These are phyloP conservation scores for Sedum album DNA, from an alignment of 164 flowering plant genomes.

Conservation along the genomic window DNA sequence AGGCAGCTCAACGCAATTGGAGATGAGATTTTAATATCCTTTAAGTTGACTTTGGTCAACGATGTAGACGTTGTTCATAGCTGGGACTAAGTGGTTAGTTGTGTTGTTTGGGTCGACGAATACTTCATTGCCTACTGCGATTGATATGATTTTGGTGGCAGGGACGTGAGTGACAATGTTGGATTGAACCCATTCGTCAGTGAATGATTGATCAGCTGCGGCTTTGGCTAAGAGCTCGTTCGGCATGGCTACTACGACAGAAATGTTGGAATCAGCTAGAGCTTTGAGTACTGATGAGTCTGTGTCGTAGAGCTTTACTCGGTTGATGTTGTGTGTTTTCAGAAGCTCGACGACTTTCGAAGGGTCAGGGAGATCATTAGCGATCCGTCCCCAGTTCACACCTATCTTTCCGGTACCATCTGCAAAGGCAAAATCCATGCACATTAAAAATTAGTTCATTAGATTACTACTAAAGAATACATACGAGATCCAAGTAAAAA, in stretches of 20 bases:
- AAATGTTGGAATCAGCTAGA: conserved; percentile 37
- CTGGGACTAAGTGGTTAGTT: conserved; percentile 41
- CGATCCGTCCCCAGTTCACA: conserved; percentile 58
- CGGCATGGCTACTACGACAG: conserved; percentile 46
- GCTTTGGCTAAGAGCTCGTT: conserved; percentile 47
- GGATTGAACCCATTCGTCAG: conserved; percentile 32
- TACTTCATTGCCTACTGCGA: conserved; percentile 67
- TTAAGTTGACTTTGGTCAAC: conserved; percentile 28
- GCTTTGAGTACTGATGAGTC: conserved; percentile 49
- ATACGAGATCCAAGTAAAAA: no score
- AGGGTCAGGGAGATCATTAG: conserved; percentile 47
- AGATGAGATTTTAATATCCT: conserved; percentile 42
- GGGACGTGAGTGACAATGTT: conserved; percentile 49
- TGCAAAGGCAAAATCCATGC: conserved; percentile 11
- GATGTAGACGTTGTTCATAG: conserved; percentile 53
- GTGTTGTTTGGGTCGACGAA: conserved; percentile 50
- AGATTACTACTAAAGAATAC: no score
- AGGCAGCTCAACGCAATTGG: conserved; percentile 29
- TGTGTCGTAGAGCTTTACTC: conserved; percentile 49
- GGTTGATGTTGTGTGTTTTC: conserved; percentile 30
- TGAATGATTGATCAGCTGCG: conserved; percentile 31
- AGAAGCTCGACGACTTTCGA: conserved; percentile 39
- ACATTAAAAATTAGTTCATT: background rate
- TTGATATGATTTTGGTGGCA: conserved; percentile 39
- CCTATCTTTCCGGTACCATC: conserved; percentile 40